Conservation (phyloP, 2,329 filamentous ascomycete genomes). For the Penicillium sumatraense region DNA sequence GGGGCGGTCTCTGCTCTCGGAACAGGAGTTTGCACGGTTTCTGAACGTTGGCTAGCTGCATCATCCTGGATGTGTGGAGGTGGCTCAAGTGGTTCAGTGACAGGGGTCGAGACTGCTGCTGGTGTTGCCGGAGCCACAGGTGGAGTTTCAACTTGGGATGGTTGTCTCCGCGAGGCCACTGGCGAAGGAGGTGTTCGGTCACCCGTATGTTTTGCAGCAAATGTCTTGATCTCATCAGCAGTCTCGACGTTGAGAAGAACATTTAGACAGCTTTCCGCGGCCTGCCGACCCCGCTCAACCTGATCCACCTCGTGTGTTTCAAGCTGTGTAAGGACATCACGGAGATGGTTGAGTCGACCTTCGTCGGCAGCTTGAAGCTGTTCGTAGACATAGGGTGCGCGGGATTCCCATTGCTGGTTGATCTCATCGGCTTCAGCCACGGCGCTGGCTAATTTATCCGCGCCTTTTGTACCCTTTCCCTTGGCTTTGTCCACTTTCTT, state of each 20-base stretch:
- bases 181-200: slow-evolving; percentile 15
- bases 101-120: slow-evolving; percentile 27
- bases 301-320: slow-evolving; percentile 91
- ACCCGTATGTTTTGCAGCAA: slow-evolving; percentile 38
- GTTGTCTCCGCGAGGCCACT: slow-evolving; percentile 19
- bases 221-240: slow-evolving; percentile 74
- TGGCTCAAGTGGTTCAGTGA: slow-evolving; percentile 21
- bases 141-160: slow-evolving; percentile 20
- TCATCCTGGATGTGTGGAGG: slow-evolving; percentile 55
- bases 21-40: slow-evolving; percentile 44
- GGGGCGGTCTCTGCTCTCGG: slow-evolving; percentile 41
- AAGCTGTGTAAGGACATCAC: slow-evolving; percentile 88
- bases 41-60: slow-evolving; percentile 59
- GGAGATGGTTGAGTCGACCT: slow-evolving; percentile 82
- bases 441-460: slow-evolving; percentile 77
- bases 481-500: slow-evolving; percentile 83
- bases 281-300: slow-evolving; percentile 73
- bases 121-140: slow-evolving; percentile 15
- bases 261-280: slow-evolving; percentile 79
- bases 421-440: slow-evolving; percentile 74
- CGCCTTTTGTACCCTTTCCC: slow-evolving; percentile 73
- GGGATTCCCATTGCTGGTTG: slow-evolving; percentile 87
- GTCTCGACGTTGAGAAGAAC: slow-evolving; percentile 85
- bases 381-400: slow-evolving; percentile 94
- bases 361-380: slow-evolving; percentile 90